Conservation (phyloP, 495 filamentous ascomycete genomes). For the Xylaria cubensis region DNA sequence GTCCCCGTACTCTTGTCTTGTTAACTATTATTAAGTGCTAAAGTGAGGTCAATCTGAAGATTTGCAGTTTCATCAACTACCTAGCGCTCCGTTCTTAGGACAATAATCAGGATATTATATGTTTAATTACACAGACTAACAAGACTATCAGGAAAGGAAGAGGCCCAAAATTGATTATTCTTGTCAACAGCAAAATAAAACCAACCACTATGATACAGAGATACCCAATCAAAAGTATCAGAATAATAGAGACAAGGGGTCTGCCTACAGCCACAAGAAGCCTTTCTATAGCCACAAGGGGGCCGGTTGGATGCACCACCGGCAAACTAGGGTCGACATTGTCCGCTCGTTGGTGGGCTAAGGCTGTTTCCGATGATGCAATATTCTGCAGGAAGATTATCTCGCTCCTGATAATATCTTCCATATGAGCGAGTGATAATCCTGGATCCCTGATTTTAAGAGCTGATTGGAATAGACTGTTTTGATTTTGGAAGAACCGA, state of each 20-base stretch:
- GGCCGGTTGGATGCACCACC: too few relatives aligned
- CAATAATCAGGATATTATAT: neutral
- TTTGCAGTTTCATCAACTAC: too few relatives aligned
- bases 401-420: neutral
- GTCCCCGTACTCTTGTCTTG: too few relatives aligned
- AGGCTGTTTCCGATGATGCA: neutral
- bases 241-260: neutral
- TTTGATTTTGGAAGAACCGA: constrained; percentile 7
- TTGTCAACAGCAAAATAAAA: neutral
- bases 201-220: neutral
- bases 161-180: neutral
- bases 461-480: neutral
- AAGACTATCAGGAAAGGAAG: neutral
- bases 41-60: too few relatives aligned
- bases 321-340: neutral
- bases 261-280: neutral
- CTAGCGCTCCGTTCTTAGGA: neutral
- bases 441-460: neutral
- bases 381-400: neutral
- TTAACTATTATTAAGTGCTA: too few relatives aligned
- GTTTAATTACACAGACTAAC: neutral
- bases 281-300: neutral
- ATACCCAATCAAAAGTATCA: too few relatives aligned
- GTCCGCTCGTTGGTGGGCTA: neutral
- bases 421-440: neutral